These are phyloP conservation scores for Sporothrix luriei DNA, from an alignment of 2,329 filamentous ascomycete genomes.

Conservation along the genomic window DNA sequence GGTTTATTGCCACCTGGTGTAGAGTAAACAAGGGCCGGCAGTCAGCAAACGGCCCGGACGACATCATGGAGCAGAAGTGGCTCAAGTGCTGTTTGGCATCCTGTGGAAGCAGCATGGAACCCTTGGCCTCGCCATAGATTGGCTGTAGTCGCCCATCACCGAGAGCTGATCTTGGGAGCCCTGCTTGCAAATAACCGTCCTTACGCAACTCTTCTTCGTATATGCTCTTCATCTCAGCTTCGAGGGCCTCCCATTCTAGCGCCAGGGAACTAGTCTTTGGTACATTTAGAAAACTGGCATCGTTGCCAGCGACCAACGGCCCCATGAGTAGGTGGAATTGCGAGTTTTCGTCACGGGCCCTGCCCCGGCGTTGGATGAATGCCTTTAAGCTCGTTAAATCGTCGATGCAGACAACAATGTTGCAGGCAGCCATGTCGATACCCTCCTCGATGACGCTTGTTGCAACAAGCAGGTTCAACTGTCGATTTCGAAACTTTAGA, in stretches of 20 bases:
- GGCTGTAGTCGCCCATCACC: slow-evolving; percentile 40
- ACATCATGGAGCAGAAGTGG: slow-evolving; percentile 74
- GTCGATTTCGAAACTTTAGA: slow-evolving; percentile 56
- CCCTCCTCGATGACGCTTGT: slow-evolving; percentile 69
- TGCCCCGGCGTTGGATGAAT: slow-evolving; percentile 61
- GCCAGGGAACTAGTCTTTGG: not conserved
- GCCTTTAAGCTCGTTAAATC: slow-evolving; percentile 57
- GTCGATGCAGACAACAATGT: slow-evolving; percentile 63
- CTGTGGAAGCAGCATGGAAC: slow-evolving; percentile 70
- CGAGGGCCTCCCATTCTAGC: slow-evolving; percentile 65
- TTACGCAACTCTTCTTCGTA: slow-evolving; percentile 67
- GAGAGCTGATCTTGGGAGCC: slow-evolving; percentile 52
- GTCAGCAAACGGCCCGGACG: slow-evolving; percentile 62
- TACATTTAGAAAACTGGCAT: not conserved
- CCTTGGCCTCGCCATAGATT: slow-evolving; percentile 43
- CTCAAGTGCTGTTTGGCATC: slow-evolving; percentile 75
- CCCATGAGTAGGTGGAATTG: slow-evolving; percentile 53
- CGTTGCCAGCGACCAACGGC: not conserved
- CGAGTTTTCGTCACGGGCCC: slow-evolving; percentile 56
- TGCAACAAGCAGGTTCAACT: slow-evolving; percentile 60
- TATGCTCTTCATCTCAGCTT: slow-evolving; percentile 69
- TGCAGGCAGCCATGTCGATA: slow-evolving; percentile 67
- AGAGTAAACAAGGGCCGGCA: slow-evolving; percentile 68
- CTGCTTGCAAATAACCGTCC: slow-evolving; percentile 48
- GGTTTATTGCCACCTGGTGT: slow-evolving; percentile 39